These are phyloP conservation scores for Dendrobium catenatum DNA, from an alignment of 106 monocot genomes.

Conservation along the genomic window DNA sequence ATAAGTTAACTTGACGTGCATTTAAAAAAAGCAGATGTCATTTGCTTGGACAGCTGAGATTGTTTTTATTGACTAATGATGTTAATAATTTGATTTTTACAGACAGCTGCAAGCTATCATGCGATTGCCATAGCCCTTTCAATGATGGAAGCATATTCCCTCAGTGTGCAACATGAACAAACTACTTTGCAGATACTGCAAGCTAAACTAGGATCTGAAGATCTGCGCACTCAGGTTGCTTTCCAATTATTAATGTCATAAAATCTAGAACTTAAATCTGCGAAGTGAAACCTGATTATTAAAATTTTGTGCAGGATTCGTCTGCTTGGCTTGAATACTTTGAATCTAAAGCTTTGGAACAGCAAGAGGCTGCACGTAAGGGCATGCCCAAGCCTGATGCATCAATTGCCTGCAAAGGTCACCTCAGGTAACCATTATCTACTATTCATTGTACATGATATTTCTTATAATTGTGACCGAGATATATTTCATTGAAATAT, in stretches of 20 bases:
- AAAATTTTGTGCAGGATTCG: conserved; percentile 59
- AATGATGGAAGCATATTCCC: conserved; percentile 93
- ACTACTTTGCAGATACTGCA: conserved; percentile 86
- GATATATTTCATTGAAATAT: not conserved
- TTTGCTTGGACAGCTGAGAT: not conserved
- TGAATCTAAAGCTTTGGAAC: conserved; percentile 86
- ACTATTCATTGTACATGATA: not conserved
- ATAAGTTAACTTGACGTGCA: not conserved
- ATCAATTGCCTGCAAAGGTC: conserved; percentile 97
- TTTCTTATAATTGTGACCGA: not conserved
- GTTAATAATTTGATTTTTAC: conserved; percentile 10
- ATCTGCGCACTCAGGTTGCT: conserved; percentile 85
- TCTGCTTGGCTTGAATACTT: conserved; percentile 97
- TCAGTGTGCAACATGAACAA: conserved; percentile 90
- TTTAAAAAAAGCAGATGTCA: not conserved
- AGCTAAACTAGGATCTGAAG: conserved; percentile 71
- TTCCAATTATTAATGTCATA: not conserved
- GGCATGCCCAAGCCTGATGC: conserved; percentile 94
- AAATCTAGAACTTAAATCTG: not conserved
- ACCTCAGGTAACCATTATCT: conserved; percentile 56
- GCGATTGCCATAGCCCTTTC: conserved; percentile 95
- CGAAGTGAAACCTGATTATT: not conserved
- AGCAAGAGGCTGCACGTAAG: conserved; percentile 87
- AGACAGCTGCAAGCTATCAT: conserved; percentile 98
- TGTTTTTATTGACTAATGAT: not conserved